Evolutionary conservation across 805 yeast genomes (phyloP).

Genomic region (Yarrowia sp.): DNA sequence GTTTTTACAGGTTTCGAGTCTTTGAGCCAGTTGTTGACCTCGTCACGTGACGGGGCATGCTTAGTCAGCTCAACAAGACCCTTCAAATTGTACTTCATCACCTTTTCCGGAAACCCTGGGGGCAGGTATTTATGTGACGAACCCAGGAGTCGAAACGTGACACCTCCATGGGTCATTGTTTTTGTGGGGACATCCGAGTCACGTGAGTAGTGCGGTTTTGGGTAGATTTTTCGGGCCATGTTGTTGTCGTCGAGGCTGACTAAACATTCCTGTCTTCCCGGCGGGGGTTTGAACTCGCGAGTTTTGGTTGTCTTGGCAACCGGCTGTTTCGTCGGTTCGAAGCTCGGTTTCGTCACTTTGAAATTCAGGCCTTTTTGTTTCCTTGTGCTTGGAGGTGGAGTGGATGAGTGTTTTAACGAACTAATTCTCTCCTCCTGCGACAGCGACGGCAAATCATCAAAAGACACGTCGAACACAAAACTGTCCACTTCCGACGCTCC

Average conservation of each 20-base stretch:
- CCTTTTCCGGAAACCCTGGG: background rate
- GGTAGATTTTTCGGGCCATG: constrained; percentile 8
- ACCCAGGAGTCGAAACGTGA: constrained; percentile 49
- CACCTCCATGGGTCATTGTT: constrained; percentile 74
- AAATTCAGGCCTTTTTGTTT: constrained; percentile 16
- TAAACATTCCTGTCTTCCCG: background rate
- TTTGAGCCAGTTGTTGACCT: constrained; percentile 31
- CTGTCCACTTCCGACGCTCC: constrained; percentile 6
- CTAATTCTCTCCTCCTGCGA: background rate
- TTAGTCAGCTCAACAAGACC: constrained; percentile 3
- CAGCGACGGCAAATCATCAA: constrained; percentile 16
- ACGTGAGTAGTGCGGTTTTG: constrained; percentile 23
- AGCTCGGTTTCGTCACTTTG: constrained; percentile 1
- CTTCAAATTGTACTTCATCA: background rate
- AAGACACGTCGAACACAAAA: constrained; percentile 21
- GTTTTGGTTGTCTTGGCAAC: background rate
- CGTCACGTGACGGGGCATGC: constrained; percentile 39
- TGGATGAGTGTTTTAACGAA: background rate
- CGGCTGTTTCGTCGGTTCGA: background rate
- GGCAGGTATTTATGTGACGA: constrained; percentile 42
- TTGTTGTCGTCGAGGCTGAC: background rate
- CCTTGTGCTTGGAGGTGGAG: constrained; percentile 1
- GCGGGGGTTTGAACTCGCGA: background rate
- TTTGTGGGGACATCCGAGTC: constrained; percentile 63
- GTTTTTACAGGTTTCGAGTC: background rate